Evolutionary conservation across 1,284 basidiomycete species (phyloP), one percentile per base, ranked within the genome.

Genomic region (Marasmius oreades): DNA sequence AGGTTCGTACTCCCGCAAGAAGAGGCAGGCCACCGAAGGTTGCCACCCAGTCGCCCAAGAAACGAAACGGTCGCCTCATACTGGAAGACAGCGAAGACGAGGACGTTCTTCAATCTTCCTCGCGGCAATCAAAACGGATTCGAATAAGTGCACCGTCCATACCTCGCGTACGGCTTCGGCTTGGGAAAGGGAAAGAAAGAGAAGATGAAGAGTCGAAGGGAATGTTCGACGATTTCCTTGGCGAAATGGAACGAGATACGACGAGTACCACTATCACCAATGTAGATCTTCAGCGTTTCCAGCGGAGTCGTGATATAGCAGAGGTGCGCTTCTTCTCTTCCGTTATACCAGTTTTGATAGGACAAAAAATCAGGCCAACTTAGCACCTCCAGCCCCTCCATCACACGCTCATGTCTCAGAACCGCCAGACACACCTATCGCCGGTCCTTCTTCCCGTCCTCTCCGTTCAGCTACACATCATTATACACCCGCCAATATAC

Each of bases 151-250:
- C 39, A 44, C 14, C 66, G 39, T 61, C 66, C 31, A 68, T 70
- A 46, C 72, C 72, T 48, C 76, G 72, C 48, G 78, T 87, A 14
- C 78, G 81, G 24, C 70, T 88, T 53, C 80, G 80, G 33, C 68
- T 87, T 28, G 78, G 79, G 18, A 89, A 88, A 66, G 85, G 83
- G 23, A 59, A 59, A 44, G 54, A 51, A 36, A 59, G 48, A 43
- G 81, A 80, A 63, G 77, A 77, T 50, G 59, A 61, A 54, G 59
- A 61, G 26, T 28, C 24, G 42, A 76, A 74, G 42, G 84, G 85
- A n/a, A 77, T 94, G 56, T 93, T 96, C 71, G 90, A 95, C 56
- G 90, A 95, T 39, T 76, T 95, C 55, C 76, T 98, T 52, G 72
- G 70, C 16, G 75, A 79, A 0, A 75, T 79, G 14, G 90, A 98